Evolutionary conservation across 177 flowering plant species (phyloP), one percentile per base, ranked within the genome.

Genomic region (Vitis hybrid): DNA sequence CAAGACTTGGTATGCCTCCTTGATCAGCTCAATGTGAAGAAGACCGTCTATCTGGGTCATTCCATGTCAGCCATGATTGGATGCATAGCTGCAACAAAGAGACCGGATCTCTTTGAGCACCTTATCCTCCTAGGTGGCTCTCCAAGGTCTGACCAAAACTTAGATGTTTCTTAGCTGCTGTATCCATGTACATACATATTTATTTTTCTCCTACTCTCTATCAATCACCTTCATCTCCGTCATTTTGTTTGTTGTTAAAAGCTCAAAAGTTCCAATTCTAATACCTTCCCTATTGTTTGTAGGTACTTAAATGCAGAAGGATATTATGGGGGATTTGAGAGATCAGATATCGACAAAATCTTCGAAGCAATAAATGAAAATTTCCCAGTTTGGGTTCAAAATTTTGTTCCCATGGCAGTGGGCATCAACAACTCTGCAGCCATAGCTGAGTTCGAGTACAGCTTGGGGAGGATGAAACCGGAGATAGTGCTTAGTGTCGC

Each of bases 61-160:
- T 82, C 85, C 65, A 69, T 79, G 71, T 82, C 80, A 2, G 80
- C 80, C 65, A 79, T 79, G 79, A 70, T 77, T 49, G 85, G 82
- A 2, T 61, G 72, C 70, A 15, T 79, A 1, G 85, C 85, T 12
- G 63, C 85, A 7, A 73, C 70, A 0, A 13, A 53, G 12, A 65
- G 85, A 5, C 85, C 85, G 2, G 59, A 79, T 1, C 82, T 79
- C 52, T 82, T 82, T 15, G 16, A 60, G 1, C 72, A 75, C 26
- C 77, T 82, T n/a, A 55, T 82, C 18, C 29, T 82, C 1, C 51
- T 79, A 1, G 15, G 68, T 12, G 82, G 71, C 55, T 82, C 85
- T 68, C 85, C 85, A 1, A 82, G 82, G 85, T 81, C 45, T 39
- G 45, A 39, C 45, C 45, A 39, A 39, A 26, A 39, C 45, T 5